These are phyloP conservation scores for Gymnopilus junonius DNA, from an alignment of 768 basidiomycete species.

Conservation along the genomic window DNA sequence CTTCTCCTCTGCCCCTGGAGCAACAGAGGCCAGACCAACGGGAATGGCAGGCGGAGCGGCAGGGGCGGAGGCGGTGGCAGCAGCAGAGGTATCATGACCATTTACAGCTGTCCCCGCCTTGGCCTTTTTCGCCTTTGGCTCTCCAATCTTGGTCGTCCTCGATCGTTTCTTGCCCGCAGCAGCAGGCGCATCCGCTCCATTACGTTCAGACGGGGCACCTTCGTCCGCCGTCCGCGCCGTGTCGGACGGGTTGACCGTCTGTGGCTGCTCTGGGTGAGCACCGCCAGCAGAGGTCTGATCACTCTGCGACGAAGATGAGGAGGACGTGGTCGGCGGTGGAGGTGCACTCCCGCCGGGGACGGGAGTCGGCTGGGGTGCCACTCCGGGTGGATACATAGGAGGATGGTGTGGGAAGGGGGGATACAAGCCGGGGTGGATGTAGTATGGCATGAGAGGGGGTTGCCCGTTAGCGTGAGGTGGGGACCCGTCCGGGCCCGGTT, in stretches of 20 bases:
- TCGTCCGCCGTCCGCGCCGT: conserved; percentile 31
- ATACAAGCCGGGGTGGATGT: conserved; percentile 40
- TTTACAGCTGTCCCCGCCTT: conserved; percentile 21
- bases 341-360: conserved; percentile 15
- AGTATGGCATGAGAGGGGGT: conserved; percentile 44
- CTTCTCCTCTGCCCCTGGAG: not conserved
- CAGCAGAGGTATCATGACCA: conserved; percentile 9
- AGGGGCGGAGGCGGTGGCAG: conserved; percentile 6
- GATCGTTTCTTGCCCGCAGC: conserved; percentile 26
- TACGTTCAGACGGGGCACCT: conserved; percentile 1
- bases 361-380: conserved; percentile 15
- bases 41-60: conserved; percentile 1
- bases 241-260: conserved; percentile 34
- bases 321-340: conserved; percentile 12
- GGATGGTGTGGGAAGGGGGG: conserved; percentile 42
- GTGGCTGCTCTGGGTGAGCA: conserved; percentile 5
- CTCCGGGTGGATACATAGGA: conserved; percentile 36
- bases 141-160: conserved; percentile 32
- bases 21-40: not conserved
- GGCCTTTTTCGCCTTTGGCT: conserved; percentile 35
- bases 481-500: conserved; percentile 31
- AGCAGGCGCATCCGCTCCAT: conserved; percentile 20
- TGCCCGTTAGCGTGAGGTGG: conserved; percentile 38
- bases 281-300: not conserved
- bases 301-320: not conserved